Base-by-base conservation (phyloP, 306 rosid genomes). In the Abrus pulchellus region DNA sequence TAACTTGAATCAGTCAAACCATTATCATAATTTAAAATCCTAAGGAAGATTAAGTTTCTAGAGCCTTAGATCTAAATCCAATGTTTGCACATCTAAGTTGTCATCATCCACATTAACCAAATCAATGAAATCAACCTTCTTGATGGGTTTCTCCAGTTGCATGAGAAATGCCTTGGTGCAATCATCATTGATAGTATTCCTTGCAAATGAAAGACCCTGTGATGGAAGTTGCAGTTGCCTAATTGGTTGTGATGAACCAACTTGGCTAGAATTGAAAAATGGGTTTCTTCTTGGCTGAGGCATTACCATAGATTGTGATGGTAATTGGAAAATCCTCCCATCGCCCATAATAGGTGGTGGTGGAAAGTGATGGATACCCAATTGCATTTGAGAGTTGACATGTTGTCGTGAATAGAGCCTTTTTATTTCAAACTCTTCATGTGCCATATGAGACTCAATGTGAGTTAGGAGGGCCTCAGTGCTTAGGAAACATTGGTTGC, bases 61-160 rank as follows among this genome's bases (percentile, higher is more conserved):
- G 10, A 91, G 91, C 80, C 78, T 90, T 72, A 91, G 76, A 11
- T 80, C 65, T 54, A 94, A 86, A 73, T 92, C 94, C 66, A 90
- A 36, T 47, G 40, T 49, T 33, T 75, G 47, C 5, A 41, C 70
- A 55, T 60, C 74, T 20, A 50, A 43, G 20, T 75, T 67, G 7
- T 54, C 74, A 7, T 76, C 83, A 45, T 88, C 86, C 33, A 45
- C 44, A 5, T 69, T 61, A 59, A 62, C 89, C 59, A 82, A 82
- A 79, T 79, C 74, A 72, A 80, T 34, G 60, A 53, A 77, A 32
- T 77, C 86, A 5, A 66, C 27, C 62, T 81, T 70, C 64, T 49
- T 84, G 52, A 90, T 72, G 11, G 90, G 92, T n/a, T 57, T 75
- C 62, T 92, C 94, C 85, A 92, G 59, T 61, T 74, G 82, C 49